Percentiles rank a stretch among this genome's conserved stretches.
phyloP scores from a whole-genome alignment of 179 eudicot species.

The Dionaea muscipula region DNA sequence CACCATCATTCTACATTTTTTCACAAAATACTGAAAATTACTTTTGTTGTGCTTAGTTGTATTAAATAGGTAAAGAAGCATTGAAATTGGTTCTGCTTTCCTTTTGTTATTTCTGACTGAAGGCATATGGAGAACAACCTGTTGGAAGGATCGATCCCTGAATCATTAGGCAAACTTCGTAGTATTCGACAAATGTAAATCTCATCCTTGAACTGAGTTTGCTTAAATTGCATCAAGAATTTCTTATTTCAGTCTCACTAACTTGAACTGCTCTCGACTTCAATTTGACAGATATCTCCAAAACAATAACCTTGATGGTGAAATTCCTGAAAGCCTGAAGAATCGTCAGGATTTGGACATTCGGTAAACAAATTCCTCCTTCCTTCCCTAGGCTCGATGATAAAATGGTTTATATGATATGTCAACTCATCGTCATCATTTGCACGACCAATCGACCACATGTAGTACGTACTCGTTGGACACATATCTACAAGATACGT shows the following conservation, averaged over 20 bases:
- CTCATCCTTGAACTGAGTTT: neutral
- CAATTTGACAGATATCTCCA: conserved; percentile 45
- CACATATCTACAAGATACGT: too few species aligned
- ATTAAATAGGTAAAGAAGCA: neutral
- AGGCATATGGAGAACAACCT: conserved; percentile 87
- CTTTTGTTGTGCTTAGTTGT: neutral
- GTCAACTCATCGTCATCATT: too few species aligned
- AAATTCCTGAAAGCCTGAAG: conserved; percentile 27
- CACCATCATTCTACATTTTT: neutral
- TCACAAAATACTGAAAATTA: neutral
- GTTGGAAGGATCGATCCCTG: conserved; percentile 57
- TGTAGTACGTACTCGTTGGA: too few species aligned
- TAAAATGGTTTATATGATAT: too few species aligned
- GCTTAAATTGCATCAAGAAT: neutral
- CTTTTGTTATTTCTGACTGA: neutral
- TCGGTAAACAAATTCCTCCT: conserved; percentile 10
- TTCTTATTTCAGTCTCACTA: neutral
- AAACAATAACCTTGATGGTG: conserved; percentile 43
- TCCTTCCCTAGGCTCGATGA: too few species aligned
- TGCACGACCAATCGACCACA: too few species aligned
- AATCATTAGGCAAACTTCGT: conserved; percentile 47
- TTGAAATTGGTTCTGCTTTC: neutral
- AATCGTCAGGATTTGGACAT: conserved; percentile 10
- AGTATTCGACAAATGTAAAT: conserved; percentile 58
- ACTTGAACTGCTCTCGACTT: neutral